phyloP scores from a whole-genome alignment of 106 monocot genomes.

The Triglochin maritima region DNA sequence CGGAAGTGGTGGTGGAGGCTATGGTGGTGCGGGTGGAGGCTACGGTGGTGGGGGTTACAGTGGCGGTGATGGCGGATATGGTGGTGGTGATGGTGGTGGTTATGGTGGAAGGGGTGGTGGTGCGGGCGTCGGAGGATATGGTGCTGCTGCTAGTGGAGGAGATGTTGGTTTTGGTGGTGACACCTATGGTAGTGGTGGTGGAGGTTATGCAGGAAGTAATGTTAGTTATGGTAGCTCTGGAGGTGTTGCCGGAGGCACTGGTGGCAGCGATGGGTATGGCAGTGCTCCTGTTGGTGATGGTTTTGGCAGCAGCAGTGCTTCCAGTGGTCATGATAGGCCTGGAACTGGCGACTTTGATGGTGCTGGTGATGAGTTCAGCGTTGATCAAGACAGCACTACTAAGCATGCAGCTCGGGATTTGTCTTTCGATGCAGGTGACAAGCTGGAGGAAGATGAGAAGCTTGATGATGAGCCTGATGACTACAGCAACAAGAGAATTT shows the following conservation, averaged over 20 bases:
- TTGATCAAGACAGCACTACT: neutral
- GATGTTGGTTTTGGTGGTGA: neutral
- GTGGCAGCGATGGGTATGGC: too few species aligned
- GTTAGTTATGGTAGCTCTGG: neutral
- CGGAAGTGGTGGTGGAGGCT: neutral
- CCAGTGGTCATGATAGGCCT: neutral
- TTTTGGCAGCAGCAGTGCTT: neutral
- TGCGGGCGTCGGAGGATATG: too few species aligned
- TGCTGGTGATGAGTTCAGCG: neutral
- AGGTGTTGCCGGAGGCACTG: neutral
- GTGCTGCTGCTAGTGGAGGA: neutral
- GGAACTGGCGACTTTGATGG: neutral
- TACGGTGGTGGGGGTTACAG: neutral
- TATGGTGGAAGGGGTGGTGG: neutral
- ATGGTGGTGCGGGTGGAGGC: neutral
- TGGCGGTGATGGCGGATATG: neutral
- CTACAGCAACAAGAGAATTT: conserved; percentile 4
- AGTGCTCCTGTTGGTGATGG: neutral
- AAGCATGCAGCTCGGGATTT: neutral
- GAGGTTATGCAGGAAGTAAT: too few species aligned
- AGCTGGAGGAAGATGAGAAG: neutral
- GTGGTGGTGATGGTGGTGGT: neutral
- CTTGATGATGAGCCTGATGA: conserved; percentile 5
- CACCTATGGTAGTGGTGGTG: neutral
- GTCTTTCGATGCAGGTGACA: neutral